A percentile compares a stretch with the other conserved stretches of the same genome.
phyloP scores from a whole-genome alignment of 192 early-diverging fungal species.

The Coemansia sp. region DNA sequence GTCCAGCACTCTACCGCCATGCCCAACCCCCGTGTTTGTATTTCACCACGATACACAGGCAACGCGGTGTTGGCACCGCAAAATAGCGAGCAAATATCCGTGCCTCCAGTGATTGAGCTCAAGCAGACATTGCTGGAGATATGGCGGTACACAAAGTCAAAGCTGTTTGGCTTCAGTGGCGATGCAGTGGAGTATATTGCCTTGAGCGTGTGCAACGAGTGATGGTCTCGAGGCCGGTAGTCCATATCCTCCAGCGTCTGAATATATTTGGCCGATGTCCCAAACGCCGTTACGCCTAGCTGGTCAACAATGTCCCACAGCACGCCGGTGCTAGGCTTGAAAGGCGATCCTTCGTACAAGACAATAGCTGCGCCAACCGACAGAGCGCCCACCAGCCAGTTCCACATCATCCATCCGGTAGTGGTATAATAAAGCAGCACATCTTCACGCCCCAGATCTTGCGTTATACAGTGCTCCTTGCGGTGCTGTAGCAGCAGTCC shows the following conservation, averaged over 20 bases:
- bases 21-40: slow-evolving; percentile 87
- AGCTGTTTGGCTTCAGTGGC: slow-evolving; percentile 88
- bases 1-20: slow-evolving; percentile 96
- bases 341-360: slow-evolving; percentile 91
- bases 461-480: slow-evolving; percentile 92
- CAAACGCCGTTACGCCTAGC: slow-evolving; percentile 81
- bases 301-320: slow-evolving; percentile 81
- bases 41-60: slow-evolving; percentile 91
- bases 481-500: slow-evolving; percentile 89
- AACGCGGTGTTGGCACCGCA: slow-evolving; percentile 85
- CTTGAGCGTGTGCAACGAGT: slow-evolving; percentile 63
- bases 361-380: slow-evolving; percentile 76
- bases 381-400: slow-evolving; percentile 90
- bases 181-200: slow-evolving; percentile 92
- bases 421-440: slow-evolving; percentile 88
- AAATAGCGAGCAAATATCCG: slow-evolving; percentile 96
- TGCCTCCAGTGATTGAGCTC: slow-evolving; percentile 95
- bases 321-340: slow-evolving; percentile 71
- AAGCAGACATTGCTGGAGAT: slow-evolving; percentile 85
- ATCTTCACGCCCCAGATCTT: slow-evolving; percentile 69
- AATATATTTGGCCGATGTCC: slow-evolving; percentile 94
- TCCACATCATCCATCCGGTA: slow-evolving; percentile 99
- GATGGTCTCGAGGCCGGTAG: slow-evolving; percentile 61
- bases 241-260: slow-evolving; percentile 78
- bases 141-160: slow-evolving; percentile 83